Evolutionary conservation across 495 filamentous ascomycete genomes (phyloP).

Genomic region (Pseudoneurospora amorphoporcata): DNA sequence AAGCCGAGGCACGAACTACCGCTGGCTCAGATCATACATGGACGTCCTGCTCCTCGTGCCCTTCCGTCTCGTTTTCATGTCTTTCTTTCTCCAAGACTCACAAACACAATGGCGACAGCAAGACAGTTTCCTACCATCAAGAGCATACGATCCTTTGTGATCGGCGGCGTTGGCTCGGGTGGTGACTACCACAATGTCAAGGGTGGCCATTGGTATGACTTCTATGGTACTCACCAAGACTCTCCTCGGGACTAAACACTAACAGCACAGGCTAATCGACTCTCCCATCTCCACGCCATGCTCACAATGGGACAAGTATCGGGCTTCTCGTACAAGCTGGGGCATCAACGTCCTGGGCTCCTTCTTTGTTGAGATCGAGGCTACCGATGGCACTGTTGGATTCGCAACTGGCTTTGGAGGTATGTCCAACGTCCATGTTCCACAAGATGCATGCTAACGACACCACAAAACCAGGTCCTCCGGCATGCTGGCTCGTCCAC

Average conservation of each 20-base stretch:
- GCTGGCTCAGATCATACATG: not conserved
- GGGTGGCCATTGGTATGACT: conserved; percentile 69
- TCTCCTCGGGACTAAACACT: not conserved
- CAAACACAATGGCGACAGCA: conserved; percentile 31
- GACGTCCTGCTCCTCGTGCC: not conserved
- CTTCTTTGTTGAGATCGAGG: conserved; percentile 87
- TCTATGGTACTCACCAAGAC: not conserved
- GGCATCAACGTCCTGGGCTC: conserved; percentile 92
- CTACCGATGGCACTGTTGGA: conserved; percentile 77
- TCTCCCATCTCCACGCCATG: conserved; percentile 85
- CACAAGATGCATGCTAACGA: not conserved
- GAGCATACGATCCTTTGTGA: conserved; percentile 68
- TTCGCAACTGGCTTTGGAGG: conserved; percentile 92
- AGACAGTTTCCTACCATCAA: conserved; percentile 63
- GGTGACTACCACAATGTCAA: conserved; percentile 96
- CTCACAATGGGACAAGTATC: conserved; percentile 79
- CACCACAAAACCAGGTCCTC: conserved; percentile 42
- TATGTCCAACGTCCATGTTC: conserved; percentile 9
- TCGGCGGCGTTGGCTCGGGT: conserved; percentile 74
- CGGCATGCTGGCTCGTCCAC: conserved; percentile 84
- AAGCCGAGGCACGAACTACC: not conserved
- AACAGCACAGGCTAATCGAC: conserved; percentile 60
- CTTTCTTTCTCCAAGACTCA: not conserved
- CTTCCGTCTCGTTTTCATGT: not conserved
- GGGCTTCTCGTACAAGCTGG: conserved; percentile 80